phyloP scores from a whole-genome alignment of 108 stramenopile genomes.

The Pseudonitzschia pungens region DNA sequence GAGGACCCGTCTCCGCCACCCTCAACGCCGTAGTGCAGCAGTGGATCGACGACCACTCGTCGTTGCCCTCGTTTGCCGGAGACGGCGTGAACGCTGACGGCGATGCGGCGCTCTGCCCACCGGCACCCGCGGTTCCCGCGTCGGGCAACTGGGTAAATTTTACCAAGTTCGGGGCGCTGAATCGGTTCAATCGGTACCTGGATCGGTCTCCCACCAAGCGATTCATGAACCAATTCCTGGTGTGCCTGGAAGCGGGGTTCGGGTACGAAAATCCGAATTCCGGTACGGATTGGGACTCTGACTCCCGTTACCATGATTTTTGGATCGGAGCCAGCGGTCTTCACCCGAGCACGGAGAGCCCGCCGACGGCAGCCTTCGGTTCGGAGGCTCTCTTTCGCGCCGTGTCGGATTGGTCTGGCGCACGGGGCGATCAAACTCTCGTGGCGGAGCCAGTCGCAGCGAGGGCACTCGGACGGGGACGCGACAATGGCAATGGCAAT shows the following conservation, averaged over 20 bases:
- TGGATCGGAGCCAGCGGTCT: no score
- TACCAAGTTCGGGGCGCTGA: slow-evolving; percentile 26
- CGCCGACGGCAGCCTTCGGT: no score
- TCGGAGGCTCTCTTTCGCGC: no score
- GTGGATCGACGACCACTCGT: slow-evolving; percentile 25
- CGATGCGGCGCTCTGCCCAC: not conserved
- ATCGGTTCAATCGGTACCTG: slow-evolving; percentile 48
- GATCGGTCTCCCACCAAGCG: slow-evolving; percentile 29
- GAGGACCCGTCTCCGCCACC: slow-evolving; percentile 25
- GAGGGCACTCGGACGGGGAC: no score
- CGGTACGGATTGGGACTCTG: no score
- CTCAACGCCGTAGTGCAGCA: slow-evolving; percentile 39
- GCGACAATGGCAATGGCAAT: no score
- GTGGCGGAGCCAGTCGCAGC: no score
- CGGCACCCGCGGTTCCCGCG: not conserved
- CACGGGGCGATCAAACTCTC: no score
- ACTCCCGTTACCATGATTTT: no score
- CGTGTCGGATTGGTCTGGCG: no score
- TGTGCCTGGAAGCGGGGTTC: slow-evolving; percentile 38
- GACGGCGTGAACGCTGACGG: not conserved
- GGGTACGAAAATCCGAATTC: slow-evolving; percentile 1
- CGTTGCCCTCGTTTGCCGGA: not conserved
- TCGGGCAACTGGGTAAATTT: slow-evolving; percentile 33
- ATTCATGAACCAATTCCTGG: slow-evolving; percentile 47
- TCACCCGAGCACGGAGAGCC: no score